phyloP scores from a whole-genome alignment of 805 yeast genomes.

The Yarrowia bubula region DNA sequence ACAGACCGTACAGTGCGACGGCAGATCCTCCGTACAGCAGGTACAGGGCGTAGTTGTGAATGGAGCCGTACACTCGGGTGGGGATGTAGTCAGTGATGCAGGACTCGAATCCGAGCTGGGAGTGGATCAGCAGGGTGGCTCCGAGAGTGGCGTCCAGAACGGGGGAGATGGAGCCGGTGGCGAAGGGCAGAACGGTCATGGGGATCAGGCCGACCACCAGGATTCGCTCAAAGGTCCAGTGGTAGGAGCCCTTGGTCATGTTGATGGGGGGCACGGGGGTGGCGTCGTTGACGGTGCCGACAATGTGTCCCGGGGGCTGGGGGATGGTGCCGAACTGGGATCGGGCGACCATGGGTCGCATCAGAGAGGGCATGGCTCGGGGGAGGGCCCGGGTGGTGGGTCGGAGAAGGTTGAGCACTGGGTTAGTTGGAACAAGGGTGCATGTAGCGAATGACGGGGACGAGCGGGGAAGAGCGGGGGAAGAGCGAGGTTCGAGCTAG shows the following conservation, averaged over 20 bases:
- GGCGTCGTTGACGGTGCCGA: conserved; percentile 94
- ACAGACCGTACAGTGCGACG: conserved; percentile 73
- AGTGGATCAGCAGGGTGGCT: conserved; percentile 66
- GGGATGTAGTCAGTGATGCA: conserved; percentile 95
- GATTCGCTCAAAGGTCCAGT: conserved; percentile 87
- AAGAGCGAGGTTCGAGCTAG: too few species aligned
- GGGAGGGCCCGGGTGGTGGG: conserved; percentile 22
- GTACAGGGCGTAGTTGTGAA: conserved; percentile 67
- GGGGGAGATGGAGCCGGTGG: conserved; percentile 69
- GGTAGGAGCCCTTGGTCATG: conserved; percentile 76
- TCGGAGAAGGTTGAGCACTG: conserved; percentile 21
- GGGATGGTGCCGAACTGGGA: conserved; percentile 44
- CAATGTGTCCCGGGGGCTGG: conserved; percentile 86
- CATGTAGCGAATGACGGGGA: too few species aligned
- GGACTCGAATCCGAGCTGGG: conserved; percentile 81
- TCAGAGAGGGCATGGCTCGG: conserved; percentile 21
- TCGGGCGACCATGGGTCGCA: conserved; percentile 27
- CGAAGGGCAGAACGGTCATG: conserved; percentile 68
- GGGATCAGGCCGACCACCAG: conserved; percentile 75
- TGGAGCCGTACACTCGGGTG: conserved; percentile 72
- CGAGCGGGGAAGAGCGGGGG: too few species aligned
- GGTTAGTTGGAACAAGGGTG: not conserved
- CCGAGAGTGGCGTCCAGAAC: conserved; percentile 70
- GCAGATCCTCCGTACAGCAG: conserved; percentile 70
- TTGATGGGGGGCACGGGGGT: conserved; percentile 61